phyloP scores from a whole-genome alignment of 176 grass and related monocot species.

The Aechmea fasciata region DNA sequence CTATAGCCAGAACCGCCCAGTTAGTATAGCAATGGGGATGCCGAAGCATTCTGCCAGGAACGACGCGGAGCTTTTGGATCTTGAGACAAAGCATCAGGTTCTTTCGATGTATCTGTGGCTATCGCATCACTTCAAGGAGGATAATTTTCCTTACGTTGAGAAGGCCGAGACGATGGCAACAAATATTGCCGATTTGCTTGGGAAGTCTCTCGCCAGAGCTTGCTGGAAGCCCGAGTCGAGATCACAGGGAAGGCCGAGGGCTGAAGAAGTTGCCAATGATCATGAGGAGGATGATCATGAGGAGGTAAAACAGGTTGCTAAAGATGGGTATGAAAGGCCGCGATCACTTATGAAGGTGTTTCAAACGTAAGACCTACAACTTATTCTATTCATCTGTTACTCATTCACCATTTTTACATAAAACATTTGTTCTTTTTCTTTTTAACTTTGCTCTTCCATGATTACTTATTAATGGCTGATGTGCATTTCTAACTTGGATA shows the following conservation, averaged over 20 bases:
- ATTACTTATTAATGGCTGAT: too few species aligned
- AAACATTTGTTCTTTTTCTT: neutral
- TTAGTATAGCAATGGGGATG: conserved; percentile 85
- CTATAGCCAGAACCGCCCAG: conserved; percentile 59
- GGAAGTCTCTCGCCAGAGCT: conserved; percentile 59
- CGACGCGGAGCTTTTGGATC: conserved; percentile 85
- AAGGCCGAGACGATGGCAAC: conserved; percentile 79
- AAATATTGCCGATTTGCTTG: conserved; percentile 76
- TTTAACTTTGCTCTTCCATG: neutral
- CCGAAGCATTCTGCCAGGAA: conserved; percentile 71
- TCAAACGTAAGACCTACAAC: conserved; percentile 30
- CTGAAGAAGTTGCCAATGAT: conserved; percentile 20
- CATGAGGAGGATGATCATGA: conserved; percentile 22
- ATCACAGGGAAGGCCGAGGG: conserved; percentile 34
- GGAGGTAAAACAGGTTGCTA: neutral
- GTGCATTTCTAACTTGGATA: neutral
- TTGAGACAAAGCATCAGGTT: conserved; percentile 96
- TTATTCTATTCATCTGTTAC: neutral
- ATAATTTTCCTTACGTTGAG: conserved; percentile 65
- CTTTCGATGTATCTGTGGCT: conserved; percentile 91
- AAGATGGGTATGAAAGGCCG: conserved; percentile 20
- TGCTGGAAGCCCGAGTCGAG: conserved; percentile 87
- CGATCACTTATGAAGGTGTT: conserved; percentile 35
- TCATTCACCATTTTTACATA: conserved; percentile 1
- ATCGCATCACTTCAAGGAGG: conserved; percentile 78